Base-by-base conservation (phyloP, 371 early-diverging fungal genomes). In the Rhizopus arrhizus region DNA sequence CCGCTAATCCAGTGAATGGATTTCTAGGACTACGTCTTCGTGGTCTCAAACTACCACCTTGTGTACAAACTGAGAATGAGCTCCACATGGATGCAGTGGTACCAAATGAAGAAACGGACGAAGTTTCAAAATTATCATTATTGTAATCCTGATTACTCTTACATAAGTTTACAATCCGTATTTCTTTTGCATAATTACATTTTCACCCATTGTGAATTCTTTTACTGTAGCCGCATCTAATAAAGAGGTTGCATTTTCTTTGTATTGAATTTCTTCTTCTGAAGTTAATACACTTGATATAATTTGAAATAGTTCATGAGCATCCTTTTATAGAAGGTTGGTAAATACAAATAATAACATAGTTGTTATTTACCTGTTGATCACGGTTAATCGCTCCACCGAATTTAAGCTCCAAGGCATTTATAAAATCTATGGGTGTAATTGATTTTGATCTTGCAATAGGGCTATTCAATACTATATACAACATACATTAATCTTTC, bases 281-380 rank as follows among this genome's bases (percentile, higher is more conserved):
- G 85, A 78, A 7, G 89, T 86, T 6, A 96, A 65, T 35, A 89
- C 83, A 43, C 87, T 85, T 8, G 93, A 90, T 12, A 96, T 87
- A 7, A 95, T 83, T 69, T 94, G 93, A 58, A 95, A 91, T 22
- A 95, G 82, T 66, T 96, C 97, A 66, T 96, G 97, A 0, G 96
- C 97, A 72, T 96, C 97, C 88, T 96, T 60, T 53, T 52, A 59
- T 31, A 50, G 66, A 60, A 56, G 5, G 5, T 43, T n/a, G 2
- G 11, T n/a, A 43, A 13, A n/a, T 15, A 43, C 2, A 22, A 22
- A 22, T 22, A 22, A 22, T 22, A 22, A 22, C 22, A 22, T 22
- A 22, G 1, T 22, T 22, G 2, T 22, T n/a, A 3, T 31, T 55
- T 69, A 81, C 77, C 68, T 78, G 79, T 65, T 77, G 79, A 33